Evolutionary conservation across 495 filamentous ascomycete species (phyloP).

Genomic region (Trichoderma erinaceum): DNA sequence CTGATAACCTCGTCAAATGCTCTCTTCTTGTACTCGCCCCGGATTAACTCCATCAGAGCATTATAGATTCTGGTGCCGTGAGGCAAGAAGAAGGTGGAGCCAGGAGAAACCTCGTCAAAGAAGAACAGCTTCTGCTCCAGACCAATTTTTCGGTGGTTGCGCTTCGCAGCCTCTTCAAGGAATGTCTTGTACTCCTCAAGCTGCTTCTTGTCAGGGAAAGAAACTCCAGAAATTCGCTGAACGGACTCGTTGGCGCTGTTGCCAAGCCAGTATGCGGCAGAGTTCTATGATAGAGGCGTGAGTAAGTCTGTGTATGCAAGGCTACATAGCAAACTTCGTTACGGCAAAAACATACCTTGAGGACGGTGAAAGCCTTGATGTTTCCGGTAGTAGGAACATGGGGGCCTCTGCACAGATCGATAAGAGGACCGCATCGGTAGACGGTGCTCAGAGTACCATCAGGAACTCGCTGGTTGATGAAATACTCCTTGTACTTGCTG

Average conservation of each 20-base stretch:
- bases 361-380: constrained; percentile 88
- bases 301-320: constrained; percentile 24
- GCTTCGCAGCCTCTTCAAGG: constrained; percentile 91
- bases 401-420: constrained; percentile 55
- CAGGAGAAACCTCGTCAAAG: constrained; percentile 86
- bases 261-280: constrained; percentile 92
- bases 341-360: constrained; percentile 34
- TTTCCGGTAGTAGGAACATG: constrained; percentile 87
- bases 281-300: constrained; percentile 49
- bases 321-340: background rate
- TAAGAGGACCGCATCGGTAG: constrained; percentile 61
- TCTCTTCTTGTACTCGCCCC: constrained; percentile 84
- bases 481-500: constrained; percentile 78
- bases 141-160: constrained; percentile 86
- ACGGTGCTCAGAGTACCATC: constrained; percentile 89
- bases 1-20: constrained; percentile 93
- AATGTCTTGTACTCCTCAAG: constrained; percentile 88
- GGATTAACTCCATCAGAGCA: constrained; percentile 69
- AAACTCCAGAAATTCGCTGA: constrained; percentile 92
- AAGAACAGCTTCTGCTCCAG: constrained; percentile 95
- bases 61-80: constrained; percentile 92
- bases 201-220: constrained; percentile 93
- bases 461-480: constrained; percentile 86
- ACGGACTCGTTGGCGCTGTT: constrained; percentile 88
- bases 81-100: constrained; percentile 89